These are phyloP conservation scores for Lasiodiplodia sp. DNA, from an alignment of 2,329 filamentous ascomycete genomes.

Conservation along the genomic window DNA sequence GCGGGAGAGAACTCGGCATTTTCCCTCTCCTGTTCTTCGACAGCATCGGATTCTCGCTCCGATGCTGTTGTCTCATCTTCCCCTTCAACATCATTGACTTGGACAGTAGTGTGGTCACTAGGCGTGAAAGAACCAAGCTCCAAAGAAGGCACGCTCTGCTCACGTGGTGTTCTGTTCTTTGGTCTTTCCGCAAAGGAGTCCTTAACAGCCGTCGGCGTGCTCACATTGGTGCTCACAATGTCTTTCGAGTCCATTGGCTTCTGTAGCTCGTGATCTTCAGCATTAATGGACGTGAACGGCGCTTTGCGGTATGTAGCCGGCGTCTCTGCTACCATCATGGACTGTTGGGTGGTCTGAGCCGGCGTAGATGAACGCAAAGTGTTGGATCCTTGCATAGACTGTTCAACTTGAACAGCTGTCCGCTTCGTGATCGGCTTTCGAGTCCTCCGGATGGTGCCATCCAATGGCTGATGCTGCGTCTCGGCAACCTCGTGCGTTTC, in stretches of 20 bases:
- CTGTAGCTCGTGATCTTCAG: background rate
- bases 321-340: conserved; percentile 10
- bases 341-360: background rate
- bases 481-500: conserved; percentile 8
- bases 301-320: conserved; percentile 9
- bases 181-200: conserved; percentile 9
- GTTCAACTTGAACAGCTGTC: conserved; percentile 10
- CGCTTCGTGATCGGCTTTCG: background rate
- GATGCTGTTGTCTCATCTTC: background rate
- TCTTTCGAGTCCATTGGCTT: background rate
- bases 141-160: background rate
- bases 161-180: background rate
- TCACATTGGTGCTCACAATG: background rate
- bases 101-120: background rate
- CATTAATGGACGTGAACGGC: background rate
- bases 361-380: background rate
- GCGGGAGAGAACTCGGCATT: background rate
- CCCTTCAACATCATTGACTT: background rate
- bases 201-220: conserved; percentile 1
- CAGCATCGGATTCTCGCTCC: background rate
- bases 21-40: background rate
- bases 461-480: background rate
- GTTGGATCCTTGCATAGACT: conserved; percentile 18
- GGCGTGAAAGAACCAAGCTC: background rate
- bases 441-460: background rate